Conservation (phyloP, 1,139 yeast species). For the Suhomyces kunorum region DNA sequence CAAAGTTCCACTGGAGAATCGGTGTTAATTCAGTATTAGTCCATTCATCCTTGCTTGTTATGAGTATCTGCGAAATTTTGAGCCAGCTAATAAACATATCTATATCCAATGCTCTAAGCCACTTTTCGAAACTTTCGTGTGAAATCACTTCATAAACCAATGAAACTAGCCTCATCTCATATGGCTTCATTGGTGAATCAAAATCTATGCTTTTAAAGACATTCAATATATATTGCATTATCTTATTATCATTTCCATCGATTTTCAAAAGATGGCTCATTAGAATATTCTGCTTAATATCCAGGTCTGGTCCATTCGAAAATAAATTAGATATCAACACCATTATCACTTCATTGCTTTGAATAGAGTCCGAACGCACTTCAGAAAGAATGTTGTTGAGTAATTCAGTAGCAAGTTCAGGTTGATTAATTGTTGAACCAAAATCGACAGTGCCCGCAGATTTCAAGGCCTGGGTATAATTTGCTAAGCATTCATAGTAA, state of each 20-base stretch:
- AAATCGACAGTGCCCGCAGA: not conserved
- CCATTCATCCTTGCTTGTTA: constrained; percentile 57
- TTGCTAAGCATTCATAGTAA: constrained; percentile 17
- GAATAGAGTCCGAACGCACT: too few species aligned
- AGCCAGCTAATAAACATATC: constrained; percentile 19
- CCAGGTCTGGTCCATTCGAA: constrained; percentile 4
- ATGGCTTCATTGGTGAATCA: constrained; percentile 3
- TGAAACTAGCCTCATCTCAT: constrained; percentile 6
- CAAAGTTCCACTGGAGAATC: constrained; percentile 56
- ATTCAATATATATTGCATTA: constrained; percentile 12
- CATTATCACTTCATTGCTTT: not conserved
- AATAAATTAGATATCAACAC: constrained; percentile 2
- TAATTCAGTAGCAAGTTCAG: not conserved
- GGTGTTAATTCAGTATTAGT: constrained; percentile 51
- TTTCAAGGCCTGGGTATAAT: constrained; percentile 4
- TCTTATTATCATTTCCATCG: constrained; percentile 1
- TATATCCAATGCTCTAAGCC: constrained; percentile 10
- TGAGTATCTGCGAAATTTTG: constrained; percentile 39
- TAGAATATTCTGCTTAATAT: constrained; percentile 15
- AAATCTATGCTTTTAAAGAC: constrained; percentile 14
- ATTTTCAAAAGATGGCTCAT: constrained; percentile 12
- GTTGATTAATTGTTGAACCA: not conserved
- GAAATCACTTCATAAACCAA: constrained; percentile 14
- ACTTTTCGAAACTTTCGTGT: constrained; percentile 21
- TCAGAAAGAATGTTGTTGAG: too few species aligned